phyloP scores from a whole-genome alignment of 83 land plant genomes.

The Picea abies region DNA sequence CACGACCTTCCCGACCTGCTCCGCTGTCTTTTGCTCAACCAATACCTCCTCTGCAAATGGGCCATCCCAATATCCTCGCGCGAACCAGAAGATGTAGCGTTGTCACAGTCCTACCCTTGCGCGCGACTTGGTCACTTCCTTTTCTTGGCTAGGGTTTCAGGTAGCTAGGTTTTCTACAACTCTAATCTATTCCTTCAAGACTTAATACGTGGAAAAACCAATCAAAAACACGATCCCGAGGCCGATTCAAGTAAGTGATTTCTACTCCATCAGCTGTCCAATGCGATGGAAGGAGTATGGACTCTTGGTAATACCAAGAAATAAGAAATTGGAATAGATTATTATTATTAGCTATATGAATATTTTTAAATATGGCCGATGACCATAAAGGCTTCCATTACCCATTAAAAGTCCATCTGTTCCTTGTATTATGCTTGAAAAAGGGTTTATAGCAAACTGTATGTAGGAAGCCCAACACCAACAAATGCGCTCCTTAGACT shows the following conservation, averaged over 20 bases:
- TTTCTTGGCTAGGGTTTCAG: too few species aligned
- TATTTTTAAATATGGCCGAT: not conserved
- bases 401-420: constrained; percentile 50
- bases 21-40: too few species aligned
- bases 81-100: too few species aligned
- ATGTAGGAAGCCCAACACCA: constrained; percentile 67
- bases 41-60: too few species aligned
- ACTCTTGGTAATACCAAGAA: not conserved
- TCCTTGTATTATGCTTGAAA: constrained; percentile 56
- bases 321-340: not conserved
- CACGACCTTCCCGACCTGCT: too few species aligned
- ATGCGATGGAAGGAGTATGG: not conserved
- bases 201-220: constrained; percentile 79
- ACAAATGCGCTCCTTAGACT: constrained; percentile 32
- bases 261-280: constrained; percentile 50
- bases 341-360: not conserved
- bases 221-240: constrained; percentile 59
- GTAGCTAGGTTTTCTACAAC: constrained; percentile 7
- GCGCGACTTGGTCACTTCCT: too few species aligned
- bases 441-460: constrained; percentile 41
- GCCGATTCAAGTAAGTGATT: constrained; percentile 58
- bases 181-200: constrained; percentile 69
- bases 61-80: too few species aligned
- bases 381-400: constrained; percentile 14
- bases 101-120: too few species aligned